Conservation (phyloP, 1,284 basidiomycete genomes). For the Psilocybe mexicana region DNA sequence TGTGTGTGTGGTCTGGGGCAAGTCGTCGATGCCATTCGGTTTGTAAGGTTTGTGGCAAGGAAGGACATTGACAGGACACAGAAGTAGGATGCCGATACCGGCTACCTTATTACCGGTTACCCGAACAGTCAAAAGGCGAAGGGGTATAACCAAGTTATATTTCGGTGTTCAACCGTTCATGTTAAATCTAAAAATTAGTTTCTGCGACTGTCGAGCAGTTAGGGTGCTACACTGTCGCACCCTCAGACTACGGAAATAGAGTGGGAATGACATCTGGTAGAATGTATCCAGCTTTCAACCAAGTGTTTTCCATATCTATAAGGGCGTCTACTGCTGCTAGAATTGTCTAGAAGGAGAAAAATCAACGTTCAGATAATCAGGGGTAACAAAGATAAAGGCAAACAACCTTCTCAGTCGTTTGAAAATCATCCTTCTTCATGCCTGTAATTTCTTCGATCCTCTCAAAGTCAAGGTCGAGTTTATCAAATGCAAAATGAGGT, state of each 20-base stretch:
- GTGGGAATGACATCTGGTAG: neutral
- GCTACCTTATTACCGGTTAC: too few species aligned
- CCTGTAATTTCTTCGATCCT: constrained; percentile 21
- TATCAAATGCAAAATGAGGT: constrained; percentile 15
- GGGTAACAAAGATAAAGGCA: constrained; percentile 7
- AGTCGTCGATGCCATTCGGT: too few species aligned
- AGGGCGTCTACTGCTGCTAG: constrained; percentile 30
- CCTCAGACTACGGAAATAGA: neutral
- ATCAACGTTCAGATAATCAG: neutral
- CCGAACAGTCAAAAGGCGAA: too few species aligned
- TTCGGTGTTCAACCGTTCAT: too few species aligned
- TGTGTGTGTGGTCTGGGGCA: too few species aligned
- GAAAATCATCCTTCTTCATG: constrained; percentile 23
- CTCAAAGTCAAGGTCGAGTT: constrained; percentile 18
- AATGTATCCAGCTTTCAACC: constrained; percentile 7
- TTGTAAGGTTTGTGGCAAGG: too few species aligned
- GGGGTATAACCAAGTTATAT: too few species aligned
- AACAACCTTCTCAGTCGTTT: constrained; percentile 20
- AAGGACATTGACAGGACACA: too few species aligned
- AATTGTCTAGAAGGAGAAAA: constrained; percentile 29
- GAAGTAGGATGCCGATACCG: too few species aligned
- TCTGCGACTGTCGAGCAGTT: too few species aligned
- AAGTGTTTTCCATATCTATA: constrained; percentile 29
- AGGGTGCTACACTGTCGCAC: too few species aligned
- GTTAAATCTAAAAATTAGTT: too few species aligned